A percentile compares a stretch with the other conserved stretches of the same genome.
Conservation (phyloP, 108 stramenopile species). For the Fragilariopsis cylindrus region DNA sequence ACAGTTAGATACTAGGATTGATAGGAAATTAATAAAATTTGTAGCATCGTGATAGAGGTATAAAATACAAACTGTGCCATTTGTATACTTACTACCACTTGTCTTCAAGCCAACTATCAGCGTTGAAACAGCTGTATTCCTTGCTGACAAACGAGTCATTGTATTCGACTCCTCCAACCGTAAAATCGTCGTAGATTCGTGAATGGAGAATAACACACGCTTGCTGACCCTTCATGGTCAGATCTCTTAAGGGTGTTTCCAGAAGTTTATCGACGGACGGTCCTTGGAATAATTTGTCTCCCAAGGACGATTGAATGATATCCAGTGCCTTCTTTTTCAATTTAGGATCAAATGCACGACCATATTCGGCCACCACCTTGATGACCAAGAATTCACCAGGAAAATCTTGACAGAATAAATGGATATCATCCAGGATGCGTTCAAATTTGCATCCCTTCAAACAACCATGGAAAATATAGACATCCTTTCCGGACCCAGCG, state of each 20-base stretch:
- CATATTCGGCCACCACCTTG: slow-evolving; percentile 47
- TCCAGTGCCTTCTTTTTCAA: slow-evolving; percentile 43
- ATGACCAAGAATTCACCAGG: slow-evolving; percentile 58
- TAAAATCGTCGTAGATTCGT: slow-evolving; percentile 44
- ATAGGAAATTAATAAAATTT: background rate
- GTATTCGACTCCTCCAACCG: slow-evolving; percentile 31
- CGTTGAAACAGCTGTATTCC: slow-evolving; percentile 40
- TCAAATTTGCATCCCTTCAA: slow-evolving; percentile 47
- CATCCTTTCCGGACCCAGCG: slow-evolving; percentile 37
- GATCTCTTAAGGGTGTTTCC: slow-evolving; percentile 31
- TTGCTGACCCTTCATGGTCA: slow-evolving; percentile 28
- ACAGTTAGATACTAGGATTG: background rate
- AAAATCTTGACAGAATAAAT: slow-evolving; percentile 47
- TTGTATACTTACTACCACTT: slow-evolving; percentile 44
- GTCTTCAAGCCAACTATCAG: slow-evolving; percentile 37
- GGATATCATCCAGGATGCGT: slow-evolving; percentile 50
- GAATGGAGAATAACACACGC: slow-evolving; percentile 39
- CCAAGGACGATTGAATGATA: slow-evolving; percentile 33
- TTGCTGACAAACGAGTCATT: slow-evolving; percentile 26
- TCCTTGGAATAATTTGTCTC: slow-evolving; percentile 32
- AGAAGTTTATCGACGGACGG: slow-evolving; percentile 24
- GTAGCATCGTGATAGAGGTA: background rate
- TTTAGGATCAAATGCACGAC: slow-evolving; percentile 34
- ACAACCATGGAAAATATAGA: slow-evolving; percentile 55
- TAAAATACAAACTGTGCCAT: background rate